These are phyloP conservation scores for Verticillium albo-atrum DNA, from an alignment of 2,329 filamentous ascomycete genomes.

Conservation along the genomic window DNA sequence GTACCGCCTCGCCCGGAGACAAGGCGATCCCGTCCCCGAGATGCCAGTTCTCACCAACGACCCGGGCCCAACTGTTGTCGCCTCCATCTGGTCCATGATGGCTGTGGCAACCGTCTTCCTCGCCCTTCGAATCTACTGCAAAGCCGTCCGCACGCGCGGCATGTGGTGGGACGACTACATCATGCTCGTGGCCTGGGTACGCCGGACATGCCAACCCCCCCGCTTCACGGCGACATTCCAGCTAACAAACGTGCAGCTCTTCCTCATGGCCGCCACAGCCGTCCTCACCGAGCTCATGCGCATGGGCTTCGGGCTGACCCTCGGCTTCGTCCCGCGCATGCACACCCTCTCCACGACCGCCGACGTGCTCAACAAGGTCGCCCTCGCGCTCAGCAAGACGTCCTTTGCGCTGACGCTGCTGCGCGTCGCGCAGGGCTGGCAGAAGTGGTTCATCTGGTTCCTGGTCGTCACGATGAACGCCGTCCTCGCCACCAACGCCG, in stretches of 20 bases:
- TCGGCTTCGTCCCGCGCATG: not conserved
- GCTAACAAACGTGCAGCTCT: not conserved
- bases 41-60: conserved; percentile 4
- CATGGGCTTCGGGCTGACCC: conserved; percentile 6
- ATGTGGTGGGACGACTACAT: conserved; percentile 19
- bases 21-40: not conserved
- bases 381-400: conserved; percentile 16
- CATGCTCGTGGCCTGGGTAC: conserved; percentile 13
- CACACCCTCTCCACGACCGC: conserved; percentile 5
- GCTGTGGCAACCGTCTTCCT: conserved; percentile 8
- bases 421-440: conserved; percentile 15
- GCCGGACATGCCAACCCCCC: not conserved
- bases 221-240: too few relatives aligned
- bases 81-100: conserved; percentile 11
- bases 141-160: conserved; percentile 6
- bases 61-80: conserved; percentile 4
- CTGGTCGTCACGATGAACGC: conserved; percentile 17
- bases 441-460: conserved; percentile 16
- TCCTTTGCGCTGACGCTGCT: conserved; percentile 24
- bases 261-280: conserved; percentile 1
- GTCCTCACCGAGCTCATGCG: conserved; percentile 9
- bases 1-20: not conserved
- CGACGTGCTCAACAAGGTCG: conserved; percentile 5
- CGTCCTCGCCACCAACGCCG: not conserved
- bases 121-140: conserved; percentile 16